A percentile compares a stretch with the other conserved stretches of the same genome.
These are phyloP conservation scores for Linnemannia exigua DNA, from an alignment of 192 early-diverging fungal species.

Conservation along the genomic window DNA sequence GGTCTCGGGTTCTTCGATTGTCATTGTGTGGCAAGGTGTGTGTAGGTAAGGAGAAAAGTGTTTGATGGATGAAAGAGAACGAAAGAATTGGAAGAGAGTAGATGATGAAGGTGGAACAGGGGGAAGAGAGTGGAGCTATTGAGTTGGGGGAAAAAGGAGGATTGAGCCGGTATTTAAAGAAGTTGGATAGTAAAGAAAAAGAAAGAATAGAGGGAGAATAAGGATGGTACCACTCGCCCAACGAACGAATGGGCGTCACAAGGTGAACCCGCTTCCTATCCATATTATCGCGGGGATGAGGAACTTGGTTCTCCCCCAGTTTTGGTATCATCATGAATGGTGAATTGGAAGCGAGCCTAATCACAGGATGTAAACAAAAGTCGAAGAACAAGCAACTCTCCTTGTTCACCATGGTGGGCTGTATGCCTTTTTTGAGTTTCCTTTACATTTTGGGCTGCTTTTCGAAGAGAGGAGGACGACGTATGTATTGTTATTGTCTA, in stretches of 20 bases:
- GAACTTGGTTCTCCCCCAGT: too few species aligned
- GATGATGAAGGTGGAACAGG: background rate
- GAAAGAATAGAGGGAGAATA: background rate
- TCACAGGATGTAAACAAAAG: background rate
- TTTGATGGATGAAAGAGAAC: background rate
- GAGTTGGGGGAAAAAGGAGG: background rate
- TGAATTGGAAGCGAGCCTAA: background rate
- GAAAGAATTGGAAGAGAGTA: background rate
- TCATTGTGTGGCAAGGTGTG: background rate
- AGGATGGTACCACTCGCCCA: background rate
- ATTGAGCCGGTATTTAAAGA: background rate
- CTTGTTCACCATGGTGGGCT: background rate
- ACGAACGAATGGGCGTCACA: background rate
- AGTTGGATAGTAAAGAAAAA: background rate
- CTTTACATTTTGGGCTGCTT: background rate
- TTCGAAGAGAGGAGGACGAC: background rate
- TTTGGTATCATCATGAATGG: too few species aligned
- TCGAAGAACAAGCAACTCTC: background rate
- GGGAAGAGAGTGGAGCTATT: background rate
- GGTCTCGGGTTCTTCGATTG: background rate
- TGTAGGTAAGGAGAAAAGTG: background rate
- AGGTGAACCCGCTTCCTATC: too few species aligned
- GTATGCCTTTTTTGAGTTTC: background rate
- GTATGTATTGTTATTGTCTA: background rate
- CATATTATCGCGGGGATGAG: too few species aligned